A percentile compares a stretch with the other conserved stretches of the same genome.
Conservation (phyloP, 441 rosid species). For the Gossypium schwendimanii region DNA sequence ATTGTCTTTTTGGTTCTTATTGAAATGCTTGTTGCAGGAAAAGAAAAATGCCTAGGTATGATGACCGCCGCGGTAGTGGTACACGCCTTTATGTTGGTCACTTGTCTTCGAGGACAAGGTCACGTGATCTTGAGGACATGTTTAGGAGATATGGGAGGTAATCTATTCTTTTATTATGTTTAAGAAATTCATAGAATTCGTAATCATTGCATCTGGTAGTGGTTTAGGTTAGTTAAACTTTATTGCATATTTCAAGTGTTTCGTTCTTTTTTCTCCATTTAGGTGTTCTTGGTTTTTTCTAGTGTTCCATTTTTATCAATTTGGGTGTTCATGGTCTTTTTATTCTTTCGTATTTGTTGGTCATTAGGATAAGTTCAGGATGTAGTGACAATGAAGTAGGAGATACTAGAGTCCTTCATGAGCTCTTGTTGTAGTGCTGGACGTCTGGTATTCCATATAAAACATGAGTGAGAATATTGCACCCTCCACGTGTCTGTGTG, state of each 20-base stretch:
- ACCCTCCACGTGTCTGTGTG: slow-evolving; percentile 32
- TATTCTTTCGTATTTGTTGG: background rate
- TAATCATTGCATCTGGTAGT: background rate
- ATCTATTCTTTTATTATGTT: background rate
- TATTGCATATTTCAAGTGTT: background rate
- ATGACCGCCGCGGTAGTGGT: slow-evolving; percentile 39
- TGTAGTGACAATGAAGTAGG: slow-evolving; percentile 14
- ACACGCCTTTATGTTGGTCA: slow-evolving; percentile 49
- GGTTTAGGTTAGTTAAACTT: background rate
- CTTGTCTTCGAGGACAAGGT: slow-evolving; percentile 38
- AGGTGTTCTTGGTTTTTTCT: background rate
- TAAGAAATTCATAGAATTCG: background rate
- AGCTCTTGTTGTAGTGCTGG: slow-evolving; percentile 20
- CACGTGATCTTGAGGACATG: slow-evolving; percentile 47
- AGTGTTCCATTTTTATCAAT: background rate
- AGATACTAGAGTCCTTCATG: slow-evolving; percentile 18
- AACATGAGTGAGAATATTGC: slow-evolving; percentile 26
- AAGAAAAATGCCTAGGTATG: slow-evolving; percentile 38
- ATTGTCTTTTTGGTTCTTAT: background rate
- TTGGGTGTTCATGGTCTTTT: background rate
- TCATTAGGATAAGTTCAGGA: slow-evolving; percentile 2
- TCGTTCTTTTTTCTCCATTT: background rate
- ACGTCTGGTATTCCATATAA: slow-evolving; percentile 13
- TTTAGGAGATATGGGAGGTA: slow-evolving; percentile 51
- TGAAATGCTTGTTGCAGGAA: slow-evolving; percentile 17